Evolutionary conservation across 75 land plant species (phyloP).

Genomic region (Selaginella moellendorffii): DNA sequence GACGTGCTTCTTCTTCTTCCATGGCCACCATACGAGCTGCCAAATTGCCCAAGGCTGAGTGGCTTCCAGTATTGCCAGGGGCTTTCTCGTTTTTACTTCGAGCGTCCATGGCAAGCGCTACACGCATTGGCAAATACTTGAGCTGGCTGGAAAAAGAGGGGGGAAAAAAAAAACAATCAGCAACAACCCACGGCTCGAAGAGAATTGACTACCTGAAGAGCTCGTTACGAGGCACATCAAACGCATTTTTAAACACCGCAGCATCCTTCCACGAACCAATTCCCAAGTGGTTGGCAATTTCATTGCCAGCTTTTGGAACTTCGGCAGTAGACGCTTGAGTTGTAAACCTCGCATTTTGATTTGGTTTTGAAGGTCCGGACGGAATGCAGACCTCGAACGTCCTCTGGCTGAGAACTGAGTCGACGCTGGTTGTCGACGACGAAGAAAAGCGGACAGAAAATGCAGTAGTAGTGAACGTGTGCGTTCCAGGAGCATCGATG

Average conservation of each 20-base stretch:
- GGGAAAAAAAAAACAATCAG: background rate
- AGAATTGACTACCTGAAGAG: slow-evolving; percentile 14
- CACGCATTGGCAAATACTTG: slow-evolving; percentile 22
- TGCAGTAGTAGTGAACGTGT: background rate
- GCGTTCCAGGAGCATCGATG: background rate
- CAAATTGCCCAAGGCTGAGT: slow-evolving; percentile 13
- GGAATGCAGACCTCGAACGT: background rate
- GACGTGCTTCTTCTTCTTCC: slow-evolving; percentile 28
- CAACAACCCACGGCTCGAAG: background rate
- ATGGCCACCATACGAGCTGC: slow-evolving; percentile 23
- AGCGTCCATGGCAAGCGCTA: slow-evolving; percentile 19
- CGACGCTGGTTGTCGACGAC: background rate
- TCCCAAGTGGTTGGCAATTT: background rate
- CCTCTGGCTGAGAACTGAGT: background rate
- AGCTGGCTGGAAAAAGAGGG: slow-evolving; percentile 15
- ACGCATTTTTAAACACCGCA: slow-evolving; percentile 21
- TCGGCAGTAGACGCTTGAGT: background rate
- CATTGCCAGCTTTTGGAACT: background rate
- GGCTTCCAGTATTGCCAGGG: no score
- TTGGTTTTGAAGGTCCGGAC: background rate
- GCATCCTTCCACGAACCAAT: slow-evolving; percentile 17
- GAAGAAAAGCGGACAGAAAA: background rate
- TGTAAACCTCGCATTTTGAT: background rate
- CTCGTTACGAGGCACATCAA: slow-evolving; percentile 23
- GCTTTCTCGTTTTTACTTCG: slow-evolving; percentile 13